These are phyloP conservation scores for Pseudogymnoascus sp. DNA, from an alignment of 2,329 filamentous ascomycete genomes.

Conservation along the genomic window DNA sequence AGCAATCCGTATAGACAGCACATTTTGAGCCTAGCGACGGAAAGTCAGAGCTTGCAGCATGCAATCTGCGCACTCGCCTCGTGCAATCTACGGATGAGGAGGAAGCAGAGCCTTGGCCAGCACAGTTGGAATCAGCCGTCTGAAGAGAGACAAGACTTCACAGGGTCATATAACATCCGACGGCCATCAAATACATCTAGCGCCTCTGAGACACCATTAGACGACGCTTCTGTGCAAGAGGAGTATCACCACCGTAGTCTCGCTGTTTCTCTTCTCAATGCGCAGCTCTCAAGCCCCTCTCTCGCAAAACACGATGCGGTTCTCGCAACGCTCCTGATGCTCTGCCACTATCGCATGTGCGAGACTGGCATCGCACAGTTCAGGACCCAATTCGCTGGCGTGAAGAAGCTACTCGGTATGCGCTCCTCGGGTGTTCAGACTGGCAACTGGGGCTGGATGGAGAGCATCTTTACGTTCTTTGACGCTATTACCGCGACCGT, in stretches of 20 bases:
- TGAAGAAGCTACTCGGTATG: conserved; percentile 80
- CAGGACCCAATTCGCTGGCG: conserved; percentile 85
- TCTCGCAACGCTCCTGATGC: conserved; percentile 74
- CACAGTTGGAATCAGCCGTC: conserved; percentile 35
- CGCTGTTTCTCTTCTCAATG: conserved; percentile 76
- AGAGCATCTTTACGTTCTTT: conserved; percentile 88
- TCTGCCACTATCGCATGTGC: conserved; percentile 89
- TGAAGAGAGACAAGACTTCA: conserved; percentile 26
- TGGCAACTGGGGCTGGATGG: conserved; percentile 78
- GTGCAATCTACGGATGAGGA: conserved; percentile 84
- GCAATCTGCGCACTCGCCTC: conserved; percentile 83
- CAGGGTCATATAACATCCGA: conserved; percentile 11
- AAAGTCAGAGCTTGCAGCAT: conserved; percentile 79
- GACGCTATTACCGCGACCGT: conserved; percentile 88
- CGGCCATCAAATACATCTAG: conserved; percentile 20
- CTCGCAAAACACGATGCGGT: conserved; percentile 79
- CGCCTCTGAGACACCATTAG: conserved; percentile 37
- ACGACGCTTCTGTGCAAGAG: conserved; percentile 60
- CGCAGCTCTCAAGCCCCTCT: conserved; percentile 68
- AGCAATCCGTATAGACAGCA: conserved; percentile 80
- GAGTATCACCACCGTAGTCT: conserved; percentile 73
- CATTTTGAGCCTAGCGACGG: conserved; percentile 68
- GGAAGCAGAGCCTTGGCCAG: conserved; percentile 55
- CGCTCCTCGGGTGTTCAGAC: conserved; percentile 49
- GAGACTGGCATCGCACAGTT: conserved; percentile 91